Base-by-base conservation (phyloP, 768 basidiomycete species). In the Xerocomellus intermedius region DNA sequence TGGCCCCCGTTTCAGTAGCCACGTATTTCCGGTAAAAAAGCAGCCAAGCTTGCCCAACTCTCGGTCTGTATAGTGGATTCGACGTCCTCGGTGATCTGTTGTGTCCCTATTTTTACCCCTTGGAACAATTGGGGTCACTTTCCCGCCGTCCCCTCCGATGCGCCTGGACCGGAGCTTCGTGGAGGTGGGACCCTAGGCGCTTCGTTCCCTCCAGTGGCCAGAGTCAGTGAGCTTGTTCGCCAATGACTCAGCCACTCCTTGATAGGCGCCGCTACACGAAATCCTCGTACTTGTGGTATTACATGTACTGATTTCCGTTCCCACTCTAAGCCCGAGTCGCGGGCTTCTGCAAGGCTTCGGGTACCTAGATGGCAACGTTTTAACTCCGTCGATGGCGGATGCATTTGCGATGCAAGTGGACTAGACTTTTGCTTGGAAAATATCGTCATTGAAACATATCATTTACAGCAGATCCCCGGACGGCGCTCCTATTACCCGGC, bases 321-420 rank as follows among this genome's bases (percentile, higher is more conserved):
- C 62, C 66, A 35, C 55, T 54, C 52, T 62, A 67, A 39, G 17
- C 49, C 67, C 66, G 62, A 42, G 42, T 41, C 44, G 46, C 54
- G 53, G 53, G 30, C 53, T 59, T 59, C 58, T 28, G 16, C 53
- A 42, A 28, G 30, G 35, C n/a, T 43, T 58, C 57, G 55, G 55
- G 53, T 55, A 42, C 43, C 59, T 58, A 46, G 28, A 50, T 39
- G 5, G 36, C 19, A 53, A 43, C 35, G 45, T 41, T 57, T 19
- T 51, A 47, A 14, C 32, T 63, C 68, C 68, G 64, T 66, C 58
- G 17, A 60, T 50, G 66, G 68, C 68, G 68, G 68, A 68, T 70
- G 36, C 50, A 5, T 37, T 56, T 26, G 43, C 56, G 68, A 60
- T 39, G 64, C 58, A 26, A 42, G 42, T 47, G 12, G 28, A n/a